These are phyloP conservation scores for Nigrograna mackinnonii DNA, from an alignment of 2,329 filamentous ascomycete species.

Conservation along the genomic window DNA sequence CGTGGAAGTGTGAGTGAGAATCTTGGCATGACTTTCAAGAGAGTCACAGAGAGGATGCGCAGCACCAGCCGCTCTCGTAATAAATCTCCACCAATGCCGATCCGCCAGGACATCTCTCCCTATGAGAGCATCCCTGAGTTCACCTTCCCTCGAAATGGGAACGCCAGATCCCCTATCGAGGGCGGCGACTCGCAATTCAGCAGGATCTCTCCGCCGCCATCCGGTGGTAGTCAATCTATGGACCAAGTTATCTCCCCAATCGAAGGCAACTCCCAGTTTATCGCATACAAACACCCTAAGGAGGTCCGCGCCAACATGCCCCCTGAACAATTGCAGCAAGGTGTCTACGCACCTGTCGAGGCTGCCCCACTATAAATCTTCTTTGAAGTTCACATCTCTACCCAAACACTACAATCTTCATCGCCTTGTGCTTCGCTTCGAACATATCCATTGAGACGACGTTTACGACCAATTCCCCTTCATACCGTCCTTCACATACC, in stretches of 20 bases:
- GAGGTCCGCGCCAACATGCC: conserved; percentile 56
- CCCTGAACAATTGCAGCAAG: conserved; percentile 48
- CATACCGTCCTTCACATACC: conserved; percentile 22
- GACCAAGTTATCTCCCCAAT: conserved; percentile 47
- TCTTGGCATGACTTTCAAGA: conserved; percentile 53
- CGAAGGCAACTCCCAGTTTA: conserved; percentile 20
- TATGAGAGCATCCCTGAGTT: conserved; percentile 49
- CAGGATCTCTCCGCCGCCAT: conserved; percentile 37
- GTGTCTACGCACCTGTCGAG: conserved; percentile 38
- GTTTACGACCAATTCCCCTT: conserved; percentile 27
- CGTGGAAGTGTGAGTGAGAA: conserved; percentile 62
- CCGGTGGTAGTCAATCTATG: conserved; percentile 35
- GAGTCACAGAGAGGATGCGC: conserved; percentile 62
- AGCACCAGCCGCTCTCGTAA: conserved; percentile 58
- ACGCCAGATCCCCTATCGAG: conserved; percentile 33
- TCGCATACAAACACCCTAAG: conserved; percentile 46
- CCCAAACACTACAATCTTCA: conserved; percentile 1
- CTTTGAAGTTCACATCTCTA: conserved; percentile 4
- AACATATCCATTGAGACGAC: conserved; percentile 27
- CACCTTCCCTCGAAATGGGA: conserved; percentile 25
- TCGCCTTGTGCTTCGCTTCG: background rate
- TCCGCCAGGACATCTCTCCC: conserved; percentile 34
- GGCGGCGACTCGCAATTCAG: conserved; percentile 28
- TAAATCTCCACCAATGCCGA: conserved; percentile 48
- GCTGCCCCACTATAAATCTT: conserved; percentile 38